These are phyloP conservation scores for Oxytropis ochrocephala DNA, from an alignment of 306 rosid genomes.

Conservation along the genomic window DNA sequence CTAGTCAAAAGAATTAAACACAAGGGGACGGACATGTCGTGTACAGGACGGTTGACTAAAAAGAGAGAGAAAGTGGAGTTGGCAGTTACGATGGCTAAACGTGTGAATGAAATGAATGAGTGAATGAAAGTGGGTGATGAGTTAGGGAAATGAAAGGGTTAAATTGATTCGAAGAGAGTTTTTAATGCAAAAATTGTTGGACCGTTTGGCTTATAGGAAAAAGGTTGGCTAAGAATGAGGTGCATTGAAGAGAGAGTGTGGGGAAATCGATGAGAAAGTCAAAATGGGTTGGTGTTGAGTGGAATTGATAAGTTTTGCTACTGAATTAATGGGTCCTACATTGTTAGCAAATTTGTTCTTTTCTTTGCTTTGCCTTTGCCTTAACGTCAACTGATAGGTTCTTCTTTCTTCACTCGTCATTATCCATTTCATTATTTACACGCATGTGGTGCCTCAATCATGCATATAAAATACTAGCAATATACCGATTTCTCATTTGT, in stretches of 20 bases:
- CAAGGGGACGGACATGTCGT: conserved; percentile 66
- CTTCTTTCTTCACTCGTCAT: conserved; percentile 24
- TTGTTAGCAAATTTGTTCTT: conserved; percentile 29
- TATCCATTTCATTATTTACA: conserved; percentile 25
- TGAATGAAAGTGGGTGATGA: conserved; percentile 5
- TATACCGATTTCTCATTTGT: neutral
- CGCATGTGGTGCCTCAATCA: conserved; percentile 30
- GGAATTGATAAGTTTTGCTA: conserved; percentile 36
- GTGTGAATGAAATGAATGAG: conserved; percentile 17
- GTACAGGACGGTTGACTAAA: conserved; percentile 65
- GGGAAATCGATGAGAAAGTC: conserved; percentile 44
- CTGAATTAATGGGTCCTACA: conserved; percentile 29
- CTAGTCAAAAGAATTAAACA: conserved; percentile 67
- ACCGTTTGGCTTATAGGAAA: conserved; percentile 28
- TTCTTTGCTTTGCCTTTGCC: conserved; percentile 48
- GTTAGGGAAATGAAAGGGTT: neutral
- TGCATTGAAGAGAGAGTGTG: conserved; percentile 19
- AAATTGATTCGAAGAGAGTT: neutral
- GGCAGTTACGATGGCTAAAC: conserved; percentile 40
- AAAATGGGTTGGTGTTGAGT: conserved; percentile 53
- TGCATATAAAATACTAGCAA: neutral
- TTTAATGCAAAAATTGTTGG: conserved; percentile 25
- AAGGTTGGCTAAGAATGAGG: conserved; percentile 26
- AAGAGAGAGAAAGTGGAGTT: neutral
- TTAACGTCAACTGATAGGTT: conserved; percentile 51